phyloP scores from a whole-genome alignment of 306 rosid species.

The Notholithocarpus densiflorus region DNA sequence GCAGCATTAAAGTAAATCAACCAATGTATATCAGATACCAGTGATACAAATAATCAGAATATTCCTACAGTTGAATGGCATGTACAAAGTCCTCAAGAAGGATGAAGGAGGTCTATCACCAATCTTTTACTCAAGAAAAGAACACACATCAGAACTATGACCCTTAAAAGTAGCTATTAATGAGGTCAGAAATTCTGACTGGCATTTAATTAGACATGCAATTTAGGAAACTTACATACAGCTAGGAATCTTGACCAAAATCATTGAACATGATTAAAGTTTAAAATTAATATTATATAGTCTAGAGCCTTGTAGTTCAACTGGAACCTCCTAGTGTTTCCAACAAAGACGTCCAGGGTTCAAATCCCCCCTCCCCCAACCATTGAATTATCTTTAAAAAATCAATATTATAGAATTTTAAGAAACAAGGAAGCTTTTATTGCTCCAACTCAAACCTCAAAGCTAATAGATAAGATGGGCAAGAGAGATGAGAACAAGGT shows the following conservation, averaged over 20 bases:
- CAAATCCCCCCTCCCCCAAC: too few relatives aligned
- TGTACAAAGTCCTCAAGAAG: background rate
- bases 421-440: background rate
- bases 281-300: background rate
- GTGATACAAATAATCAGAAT: too few relatives aligned
- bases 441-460: background rate
- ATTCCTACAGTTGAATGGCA: background rate
- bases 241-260: background rate
- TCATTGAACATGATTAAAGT: background rate
- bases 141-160: background rate
- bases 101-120: background rate
- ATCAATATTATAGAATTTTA: background rate
- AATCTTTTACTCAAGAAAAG: background rate
- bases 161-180: background rate
- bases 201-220: background rate
- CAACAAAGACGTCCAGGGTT: too few relatives aligned
- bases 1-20: background rate
- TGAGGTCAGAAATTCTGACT: background rate
- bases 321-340: too few relatives aligned
- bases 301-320: too few relatives aligned
- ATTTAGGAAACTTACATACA: background rate
- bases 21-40: background rate
- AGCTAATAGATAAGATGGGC: background rate
- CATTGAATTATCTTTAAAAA: too few relatives aligned
- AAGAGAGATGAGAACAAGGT: constrained; percentile 13